phyloP scores from a whole-genome alignment of 768 basidiomycete genomes.

The Hypholoma fasciculare region DNA sequence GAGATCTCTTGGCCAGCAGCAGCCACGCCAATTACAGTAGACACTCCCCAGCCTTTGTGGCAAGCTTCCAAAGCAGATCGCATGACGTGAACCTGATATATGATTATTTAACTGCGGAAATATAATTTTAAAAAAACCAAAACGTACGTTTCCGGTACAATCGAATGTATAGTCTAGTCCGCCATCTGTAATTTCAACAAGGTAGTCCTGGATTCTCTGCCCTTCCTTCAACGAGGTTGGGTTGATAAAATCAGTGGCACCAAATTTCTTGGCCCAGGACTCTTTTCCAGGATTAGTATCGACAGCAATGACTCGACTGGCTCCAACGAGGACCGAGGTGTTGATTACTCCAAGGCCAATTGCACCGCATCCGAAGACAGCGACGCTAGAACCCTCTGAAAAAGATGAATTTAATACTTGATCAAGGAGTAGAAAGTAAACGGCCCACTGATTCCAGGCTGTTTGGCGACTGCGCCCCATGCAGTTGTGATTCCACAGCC shows the following conservation, averaged over 20 bases:
- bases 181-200: conserved; percentile 93
- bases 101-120: not conserved
- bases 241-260: conserved; percentile 94
- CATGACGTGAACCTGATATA: conserved; percentile 83
- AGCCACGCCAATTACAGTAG: conserved; percentile 94
- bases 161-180: conserved; percentile 98
- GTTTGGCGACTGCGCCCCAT: conserved; percentile 94
- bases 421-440: not conserved
- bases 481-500: conserved; percentile 99
- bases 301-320: conserved; percentile 87
- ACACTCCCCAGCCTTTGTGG: conserved; percentile 99
- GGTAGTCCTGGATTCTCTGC: conserved; percentile 83
- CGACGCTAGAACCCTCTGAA: conserved; percentile 81
- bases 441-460: conserved; percentile 75
- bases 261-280: conserved; percentile 88
- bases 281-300: conserved; percentile 89
- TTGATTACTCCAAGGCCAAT: conserved; percentile 94
- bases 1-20: conserved; percentile 95
- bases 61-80: conserved; percentile 95
- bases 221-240: conserved; percentile 72
- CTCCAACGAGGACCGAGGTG: conserved; percentile 74
- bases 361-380: conserved; percentile 95
- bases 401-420: conserved; percentile 1
- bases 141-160: conserved; percentile 80
- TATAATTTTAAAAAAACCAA: not conserved